A percentile compares a stretch with the other conserved stretches of the same genome.
Evolutionary conservation across 169 alveolate genomes (phyloP).

Genomic region (Cryptosporidium meleagridis): DNA sequence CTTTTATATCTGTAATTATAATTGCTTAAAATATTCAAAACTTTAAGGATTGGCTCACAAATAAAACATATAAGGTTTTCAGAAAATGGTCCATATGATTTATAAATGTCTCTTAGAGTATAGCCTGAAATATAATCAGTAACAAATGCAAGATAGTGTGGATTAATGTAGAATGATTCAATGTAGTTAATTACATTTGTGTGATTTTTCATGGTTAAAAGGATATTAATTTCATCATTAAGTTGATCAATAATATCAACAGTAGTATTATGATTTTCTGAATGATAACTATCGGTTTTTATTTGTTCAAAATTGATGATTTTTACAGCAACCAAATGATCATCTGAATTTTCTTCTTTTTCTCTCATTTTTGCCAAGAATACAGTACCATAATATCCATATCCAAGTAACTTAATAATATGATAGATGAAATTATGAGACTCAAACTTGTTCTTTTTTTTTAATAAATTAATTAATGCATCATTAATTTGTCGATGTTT

Average conservation of each 20-base stretch:
- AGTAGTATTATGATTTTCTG: neutral
- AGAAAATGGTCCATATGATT: slow-evolving; percentile 73
- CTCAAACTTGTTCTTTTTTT: neutral
- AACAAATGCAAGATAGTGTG: slow-evolving; percentile 58
- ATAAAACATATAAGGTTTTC: slow-evolving; percentile 38
- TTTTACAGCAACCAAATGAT: slow-evolving; percentile 52
- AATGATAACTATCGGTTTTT: neutral
- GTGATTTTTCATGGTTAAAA: slow-evolving; percentile 10
- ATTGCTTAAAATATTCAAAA: neutral
- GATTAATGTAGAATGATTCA: slow-evolving; percentile 60
- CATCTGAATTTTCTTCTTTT: neutral
- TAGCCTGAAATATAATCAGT: slow-evolving; percentile 69
- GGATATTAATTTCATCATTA: slow-evolving; percentile 57
- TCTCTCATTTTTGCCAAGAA: slow-evolving; percentile 17
- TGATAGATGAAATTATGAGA: slow-evolving; percentile 11
- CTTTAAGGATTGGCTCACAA: slow-evolving; percentile 10
- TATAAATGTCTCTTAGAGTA: slow-evolving; percentile 56
- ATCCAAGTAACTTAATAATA: slow-evolving; percentile 51
- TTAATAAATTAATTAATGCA: neutral
- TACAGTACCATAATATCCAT: slow-evolving; percentile 55
- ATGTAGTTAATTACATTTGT: slow-evolving; percentile 14
- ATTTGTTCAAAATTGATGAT: slow-evolving; percentile 54
- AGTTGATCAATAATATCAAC: slow-evolving; percentile 61
- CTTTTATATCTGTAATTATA: slow-evolving; percentile 54
- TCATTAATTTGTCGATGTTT: neutral